phyloP scores from a whole-genome alignment of 1,139 yeast species.

The Candida labiduridarum region DNA sequence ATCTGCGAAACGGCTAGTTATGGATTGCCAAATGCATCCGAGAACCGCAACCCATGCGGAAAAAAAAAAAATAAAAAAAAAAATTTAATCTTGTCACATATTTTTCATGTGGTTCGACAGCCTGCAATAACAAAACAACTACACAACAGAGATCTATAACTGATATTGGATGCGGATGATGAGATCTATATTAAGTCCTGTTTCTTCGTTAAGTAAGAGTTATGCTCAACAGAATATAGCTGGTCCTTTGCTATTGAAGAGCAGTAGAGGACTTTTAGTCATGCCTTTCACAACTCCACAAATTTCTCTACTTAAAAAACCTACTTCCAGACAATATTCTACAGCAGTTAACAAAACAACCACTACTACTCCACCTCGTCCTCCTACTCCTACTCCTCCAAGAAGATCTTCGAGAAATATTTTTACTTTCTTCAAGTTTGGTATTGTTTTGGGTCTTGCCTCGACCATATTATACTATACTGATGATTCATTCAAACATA shows the following conservation, averaged over 20 bases:
- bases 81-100: not conserved
- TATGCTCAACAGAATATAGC: not conserved
- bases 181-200: not conserved
- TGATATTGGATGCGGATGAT: not conserved
- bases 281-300: not conserved
- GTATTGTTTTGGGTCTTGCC: constrained; percentile 33
- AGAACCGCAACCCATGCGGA: not conserved
- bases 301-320: not conserved
- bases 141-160: not conserved
- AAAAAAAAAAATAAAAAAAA: not conserved
- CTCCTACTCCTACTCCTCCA: not conserved
- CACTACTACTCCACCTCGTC: not conserved
- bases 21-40: not conserved
- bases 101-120: not conserved
- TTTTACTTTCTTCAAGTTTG: constrained; percentile 25
- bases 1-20: not conserved
- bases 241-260: not conserved
- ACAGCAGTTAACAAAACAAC: not conserved
- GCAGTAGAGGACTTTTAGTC: not conserved
- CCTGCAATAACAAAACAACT: not conserved
- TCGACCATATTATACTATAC: constrained; percentile 35
- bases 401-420: constrained; percentile 1
- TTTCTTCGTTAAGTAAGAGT: not conserved
- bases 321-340: not conserved
- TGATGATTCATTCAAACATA: constrained; percentile 36